Percentiles rank a stretch among this genome's conserved stretches.
These are phyloP conservation scores for Aspergillus carbonarius DNA, from an alignment of 2,329 filamentous ascomycete species.

Conservation along the genomic window DNA sequence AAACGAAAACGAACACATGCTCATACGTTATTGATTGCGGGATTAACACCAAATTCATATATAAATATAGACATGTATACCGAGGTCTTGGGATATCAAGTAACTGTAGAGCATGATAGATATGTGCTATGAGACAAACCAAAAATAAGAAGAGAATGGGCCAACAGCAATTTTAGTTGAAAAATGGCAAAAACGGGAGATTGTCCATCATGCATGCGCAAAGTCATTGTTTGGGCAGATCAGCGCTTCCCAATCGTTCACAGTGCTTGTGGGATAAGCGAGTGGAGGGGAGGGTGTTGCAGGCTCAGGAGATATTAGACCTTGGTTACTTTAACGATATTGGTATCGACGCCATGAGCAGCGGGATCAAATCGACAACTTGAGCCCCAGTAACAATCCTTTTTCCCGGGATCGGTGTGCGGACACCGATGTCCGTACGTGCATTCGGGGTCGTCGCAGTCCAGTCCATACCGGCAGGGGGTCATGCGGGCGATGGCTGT, in stretches of 20 bases:
- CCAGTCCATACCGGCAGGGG: slow-evolving; percentile 58
- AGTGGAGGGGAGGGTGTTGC: background rate
- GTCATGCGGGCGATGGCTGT: slow-evolving; percentile 62
- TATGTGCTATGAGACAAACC: too few relatives aligned
- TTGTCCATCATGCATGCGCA: too few relatives aligned
- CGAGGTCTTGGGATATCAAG: too few relatives aligned
- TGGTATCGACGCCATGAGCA: slow-evolving; percentile 59
- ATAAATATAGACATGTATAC: too few relatives aligned
- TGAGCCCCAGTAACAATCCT: slow-evolving; percentile 58
- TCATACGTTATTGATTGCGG: too few relatives aligned
- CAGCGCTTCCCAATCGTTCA: background rate
- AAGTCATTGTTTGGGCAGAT: too few relatives aligned
- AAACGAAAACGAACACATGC: too few relatives aligned
- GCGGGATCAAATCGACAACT: slow-evolving; percentile 58
- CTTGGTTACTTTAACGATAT: slow-evolving; percentile 54
- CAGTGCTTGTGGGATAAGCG: background rate
- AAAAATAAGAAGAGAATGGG: too few relatives aligned
- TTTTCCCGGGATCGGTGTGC: slow-evolving; percentile 51
- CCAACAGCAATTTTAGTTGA: too few relatives aligned
- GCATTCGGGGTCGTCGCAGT: slow-evolving; percentile 59
- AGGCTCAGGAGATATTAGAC: slow-evolving; percentile 32
- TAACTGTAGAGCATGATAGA: too few relatives aligned
- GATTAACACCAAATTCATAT: too few relatives aligned
- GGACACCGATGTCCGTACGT: slow-evolving; percentile 66
- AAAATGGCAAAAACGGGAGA: too few relatives aligned